Base-by-base conservation (phyloP, 169 alveolate genomes). In the Plasmodium falciparum region DNA sequence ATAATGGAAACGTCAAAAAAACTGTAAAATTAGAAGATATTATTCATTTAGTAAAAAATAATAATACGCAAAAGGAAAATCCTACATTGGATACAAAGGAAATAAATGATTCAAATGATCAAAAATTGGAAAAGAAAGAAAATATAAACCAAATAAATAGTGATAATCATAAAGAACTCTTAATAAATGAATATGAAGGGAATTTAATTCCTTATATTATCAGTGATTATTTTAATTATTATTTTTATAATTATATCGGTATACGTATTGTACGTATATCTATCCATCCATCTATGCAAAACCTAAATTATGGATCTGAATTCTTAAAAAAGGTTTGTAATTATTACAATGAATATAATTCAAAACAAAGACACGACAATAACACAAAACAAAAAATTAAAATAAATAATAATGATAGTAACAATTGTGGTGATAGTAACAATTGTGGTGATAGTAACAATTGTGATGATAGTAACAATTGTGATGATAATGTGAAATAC, bases 231-330 rank as follows among this genome's bases (percentile, higher is more conserved):
- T 98, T 63, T 93, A 94, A 75, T 98, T 99, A 17, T 86, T 92
- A 71, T 73, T 78, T 78, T 33, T 78, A 74, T 20, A 63, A 29
- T 67, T 88, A 75, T 59, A 73, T 80, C 17, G 95, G 96, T 69
- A 96, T 96, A 11, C 95, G 99, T 78, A 93, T 99, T 9, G 99
- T 99, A 12, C 97, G 99, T 74, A 98, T 99, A n/a, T 99, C 99
- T 3, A 97, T 99, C 15, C 99, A 99, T 88, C 99, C 99, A 50
- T 95, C 97, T 49, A 95, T 98, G 52, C 98, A 97, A 88, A 97
- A 97, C 62, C 96, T 98, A 98, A 99, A 99, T 26, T 99, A 98
- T 93, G 99, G 99, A 0, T 88, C 98, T 15, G 97, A 96, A 74
- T 98, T 99, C 65, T 63, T 99, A 33, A 96, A 94, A 78, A 66